Base-by-base conservation (phyloP, 164 flowering plant species). In the Vitis riparia region DNA sequence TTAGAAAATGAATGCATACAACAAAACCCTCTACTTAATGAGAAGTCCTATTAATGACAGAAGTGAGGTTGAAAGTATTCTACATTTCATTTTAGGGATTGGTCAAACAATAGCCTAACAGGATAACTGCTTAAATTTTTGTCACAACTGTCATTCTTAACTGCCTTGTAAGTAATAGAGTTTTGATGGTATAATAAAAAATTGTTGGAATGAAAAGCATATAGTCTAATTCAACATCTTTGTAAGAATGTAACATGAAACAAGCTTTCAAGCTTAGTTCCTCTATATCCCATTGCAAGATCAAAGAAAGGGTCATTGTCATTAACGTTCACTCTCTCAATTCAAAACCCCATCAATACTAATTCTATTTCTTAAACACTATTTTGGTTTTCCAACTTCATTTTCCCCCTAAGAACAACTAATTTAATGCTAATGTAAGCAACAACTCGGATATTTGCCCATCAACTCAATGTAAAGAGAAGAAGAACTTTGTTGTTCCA, bases 241-340 rank as follows among this genome's bases (percentile, higher is more conserved):
- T 76, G 69, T 68, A 76, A 75, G 30, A 71, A 70, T 49, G 47
- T 76, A 47, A 13, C 11, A 16, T 68, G 71, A 57, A 76, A 76
- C 65, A 71, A 58, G 10, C 68, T 76, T 30, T 55, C 15, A 16
- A 74, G 71, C 16, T 57, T 69, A 14, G 10, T 71, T 16, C 78
- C 78, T 10, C 12, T 2, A 14, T 56, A 19, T n/a, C 64, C 65
- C 48, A 47, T 48, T 14, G 47, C 58, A 64, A 75, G 59, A 50
- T 49, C 62, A 37, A 65, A 52, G 15, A 27, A 70, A 47, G 69
- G 67, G 27, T 59, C 57, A 53, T 17, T 73, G 51, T 44, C n/a
- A 14, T 55, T 70, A 0, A 58, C 67, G 74, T 70, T 12, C n/a
- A 50, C 47, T 32, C 63, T 14, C n/a, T 32, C 37, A 5, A 2